A percentile compares a stretch with the other conserved stretches of the same genome.
Conservation (phyloP, 2,329 filamentous ascomycete genomes). For the Kalaharituber pfeilii region DNA sequence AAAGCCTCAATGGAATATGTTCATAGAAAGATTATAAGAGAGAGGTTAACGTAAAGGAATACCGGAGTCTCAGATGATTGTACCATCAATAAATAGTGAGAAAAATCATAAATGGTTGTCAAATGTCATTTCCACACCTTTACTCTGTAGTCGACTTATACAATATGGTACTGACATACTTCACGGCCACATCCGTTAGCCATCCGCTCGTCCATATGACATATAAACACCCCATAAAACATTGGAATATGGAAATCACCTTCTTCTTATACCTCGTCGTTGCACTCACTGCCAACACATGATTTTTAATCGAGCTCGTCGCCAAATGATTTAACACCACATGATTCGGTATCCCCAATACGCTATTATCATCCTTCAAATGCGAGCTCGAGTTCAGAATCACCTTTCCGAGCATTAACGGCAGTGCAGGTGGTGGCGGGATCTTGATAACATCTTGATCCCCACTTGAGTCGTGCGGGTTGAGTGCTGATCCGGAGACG, state of each 20-base stretch:
- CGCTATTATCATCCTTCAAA: constrained; percentile 96
- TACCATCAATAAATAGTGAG: too few species aligned
- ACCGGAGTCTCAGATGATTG: too few species aligned
- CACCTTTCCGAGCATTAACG: constrained; percentile 81
- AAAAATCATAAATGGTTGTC: too few species aligned
- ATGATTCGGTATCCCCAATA: constrained; percentile 91
- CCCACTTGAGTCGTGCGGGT: constrained; percentile 5
- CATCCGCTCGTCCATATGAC: too few species aligned
- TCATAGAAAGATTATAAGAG: too few species aligned
- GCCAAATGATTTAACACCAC: constrained; percentile 92
- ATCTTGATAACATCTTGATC: constrained; percentile 27
- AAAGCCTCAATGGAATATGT: too few species aligned
- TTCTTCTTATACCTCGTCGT: constrained; percentile 97
- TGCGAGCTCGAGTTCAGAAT: constrained; percentile 81
- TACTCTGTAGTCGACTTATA: constrained; percentile 60
- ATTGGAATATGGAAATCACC: constrained; percentile 33
- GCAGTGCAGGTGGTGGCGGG: constrained; percentile 68
- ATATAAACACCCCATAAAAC: too few species aligned
- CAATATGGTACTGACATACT: constrained; percentile 96
- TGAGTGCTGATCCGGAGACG: constrained; percentile 52
- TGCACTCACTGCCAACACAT: constrained; percentile 82
- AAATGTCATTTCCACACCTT: too few species aligned
- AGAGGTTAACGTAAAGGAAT: too few species aligned
- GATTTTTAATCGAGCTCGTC: constrained; percentile 95
- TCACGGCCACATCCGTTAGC: constrained; percentile 17